Percentiles rank a stretch among this genome's conserved stretches.
Evolutionary conservation across 2,329 filamentous ascomycete species (phyloP).

Genomic region (Penicillium sp.): DNA sequence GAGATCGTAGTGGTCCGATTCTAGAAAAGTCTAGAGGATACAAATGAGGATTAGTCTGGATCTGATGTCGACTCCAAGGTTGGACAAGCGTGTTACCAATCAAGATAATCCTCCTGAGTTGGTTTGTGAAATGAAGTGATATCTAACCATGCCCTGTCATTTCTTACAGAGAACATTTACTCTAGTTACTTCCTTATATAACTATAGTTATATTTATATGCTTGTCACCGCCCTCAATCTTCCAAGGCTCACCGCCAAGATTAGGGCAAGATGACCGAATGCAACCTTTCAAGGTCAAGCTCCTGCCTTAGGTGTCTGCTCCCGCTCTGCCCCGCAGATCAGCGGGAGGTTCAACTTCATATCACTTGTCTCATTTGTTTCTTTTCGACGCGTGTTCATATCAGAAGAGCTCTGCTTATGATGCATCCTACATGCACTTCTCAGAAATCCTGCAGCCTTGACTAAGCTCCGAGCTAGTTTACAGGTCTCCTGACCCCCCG

Average conservation of each 20-base stretch:
- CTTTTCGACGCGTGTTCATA: constrained; percentile 10
- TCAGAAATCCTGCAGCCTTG: constrained; percentile 33
- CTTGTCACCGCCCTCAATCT: background rate
- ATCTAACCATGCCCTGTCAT: background rate
- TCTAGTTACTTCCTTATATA: too few species aligned
- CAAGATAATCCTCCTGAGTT: background rate
- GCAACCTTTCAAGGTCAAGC: background rate
- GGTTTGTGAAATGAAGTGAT: background rate
- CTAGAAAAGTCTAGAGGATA: background rate
- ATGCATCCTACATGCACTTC: constrained; percentile 24
- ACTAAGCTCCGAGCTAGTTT: constrained; percentile 18
- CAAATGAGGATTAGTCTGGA: background rate
- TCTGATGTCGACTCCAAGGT: background rate
- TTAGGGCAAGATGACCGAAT: background rate
- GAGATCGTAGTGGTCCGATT: background rate
- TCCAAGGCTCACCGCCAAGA: background rate
- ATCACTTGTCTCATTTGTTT: background rate
- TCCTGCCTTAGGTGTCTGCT: background rate
- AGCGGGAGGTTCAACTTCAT: constrained; percentile 7
- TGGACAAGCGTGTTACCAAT: too few species aligned
- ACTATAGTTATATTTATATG: too few species aligned
- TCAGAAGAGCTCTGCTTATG: constrained; percentile 25
- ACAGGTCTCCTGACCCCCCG: constrained; percentile 16
- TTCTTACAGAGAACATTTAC: background rate
- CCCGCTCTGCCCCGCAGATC: constrained; percentile 20